Evolutionary conservation across 2,329 filamentous ascomycete genomes (phyloP).

Genomic region (Aspergillus terreus): DNA sequence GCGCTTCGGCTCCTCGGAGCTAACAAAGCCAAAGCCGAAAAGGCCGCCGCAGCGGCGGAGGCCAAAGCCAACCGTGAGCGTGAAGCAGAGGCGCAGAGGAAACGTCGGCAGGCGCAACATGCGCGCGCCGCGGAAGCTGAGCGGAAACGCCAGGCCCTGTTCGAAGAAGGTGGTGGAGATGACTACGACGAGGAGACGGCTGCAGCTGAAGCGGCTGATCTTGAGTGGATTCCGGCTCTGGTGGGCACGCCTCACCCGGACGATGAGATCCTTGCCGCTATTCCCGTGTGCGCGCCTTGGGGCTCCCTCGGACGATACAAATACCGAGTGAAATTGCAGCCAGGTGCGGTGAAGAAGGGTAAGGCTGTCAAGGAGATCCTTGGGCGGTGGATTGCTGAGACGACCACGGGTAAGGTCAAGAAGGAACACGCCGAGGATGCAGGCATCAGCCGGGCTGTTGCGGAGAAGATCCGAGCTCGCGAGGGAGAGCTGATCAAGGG

Average conservation of each 20-base stretch:
- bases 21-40: conserved; percentile 50
- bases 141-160: conserved; percentile 64
- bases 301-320: conserved; percentile 66
- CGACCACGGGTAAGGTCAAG: conserved; percentile 43
- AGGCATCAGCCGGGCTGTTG: conserved; percentile 48
- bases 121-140: conserved; percentile 64
- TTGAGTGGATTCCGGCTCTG: conserved; percentile 61
- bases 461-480: conserved; percentile 75
- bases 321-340: conserved; percentile 94
- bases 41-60: conserved; percentile 57
- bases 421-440: conserved; percentile 57
- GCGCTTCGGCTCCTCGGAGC: conserved; percentile 87
- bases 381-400: conserved; percentile 70
- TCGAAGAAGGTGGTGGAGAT: conserved; percentile 66
- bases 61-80: conserved; percentile 68
- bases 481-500: conserved; percentile 81
- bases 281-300: conserved; percentile 63
- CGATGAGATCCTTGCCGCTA: conserved; percentile 66
- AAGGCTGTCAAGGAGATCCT: conserved; percentile 90
- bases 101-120: conserved; percentile 76
- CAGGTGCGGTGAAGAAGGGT: conserved; percentile 84
- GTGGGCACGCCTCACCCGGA: conserved; percentile 74
- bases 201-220: conserved; percentile 46
- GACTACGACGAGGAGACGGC: conserved; percentile 54
- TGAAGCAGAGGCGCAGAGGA: conserved; percentile 66